phyloP scores from a whole-genome alignment of 306 rosid species.

The Quercus bicolor region DNA sequence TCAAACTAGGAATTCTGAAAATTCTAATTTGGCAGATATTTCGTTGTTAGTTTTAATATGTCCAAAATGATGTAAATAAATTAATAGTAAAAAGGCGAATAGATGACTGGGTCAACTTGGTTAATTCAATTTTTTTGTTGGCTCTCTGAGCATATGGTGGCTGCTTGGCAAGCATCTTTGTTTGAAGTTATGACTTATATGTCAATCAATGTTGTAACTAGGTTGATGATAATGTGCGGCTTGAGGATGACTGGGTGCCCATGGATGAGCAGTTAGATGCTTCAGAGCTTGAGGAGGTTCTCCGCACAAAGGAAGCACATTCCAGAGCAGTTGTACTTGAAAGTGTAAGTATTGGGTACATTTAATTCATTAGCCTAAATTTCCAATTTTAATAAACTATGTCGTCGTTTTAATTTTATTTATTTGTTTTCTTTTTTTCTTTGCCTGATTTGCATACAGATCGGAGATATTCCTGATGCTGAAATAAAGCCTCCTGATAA shows the following conservation, averaged over 20 bases:
- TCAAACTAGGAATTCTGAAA: background rate
- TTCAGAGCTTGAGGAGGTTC: constrained; percentile 77
- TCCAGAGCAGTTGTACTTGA: constrained; percentile 97
- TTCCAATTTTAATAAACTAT: background rate
- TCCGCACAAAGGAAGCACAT: constrained; percentile 78
- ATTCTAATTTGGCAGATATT: background rate
- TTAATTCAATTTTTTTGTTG: constrained; percentile 10
- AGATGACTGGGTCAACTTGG: background rate
- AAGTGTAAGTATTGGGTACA: constrained; percentile 59
- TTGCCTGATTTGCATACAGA: constrained; percentile 39
- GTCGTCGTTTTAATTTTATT: background rate
- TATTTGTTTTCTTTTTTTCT: constrained; percentile 9
- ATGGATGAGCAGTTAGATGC: constrained; percentile 81
- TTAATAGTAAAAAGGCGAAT: background rate
- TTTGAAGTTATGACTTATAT: constrained; percentile 12
- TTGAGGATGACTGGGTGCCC: constrained; percentile 99
- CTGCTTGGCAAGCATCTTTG: constrained; percentile 10
- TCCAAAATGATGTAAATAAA: background rate
- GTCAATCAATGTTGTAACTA: constrained; percentile 25
- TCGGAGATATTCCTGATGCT: constrained; percentile 98
- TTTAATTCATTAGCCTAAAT: background rate
- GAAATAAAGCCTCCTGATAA: constrained; percentile 91
- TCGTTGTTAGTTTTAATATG: background rate
- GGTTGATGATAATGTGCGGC: constrained; percentile 82
- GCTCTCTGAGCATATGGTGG: background rate